Conservation (phyloP, 1,139 yeast species). For the Williopsis jadinii region DNA sequence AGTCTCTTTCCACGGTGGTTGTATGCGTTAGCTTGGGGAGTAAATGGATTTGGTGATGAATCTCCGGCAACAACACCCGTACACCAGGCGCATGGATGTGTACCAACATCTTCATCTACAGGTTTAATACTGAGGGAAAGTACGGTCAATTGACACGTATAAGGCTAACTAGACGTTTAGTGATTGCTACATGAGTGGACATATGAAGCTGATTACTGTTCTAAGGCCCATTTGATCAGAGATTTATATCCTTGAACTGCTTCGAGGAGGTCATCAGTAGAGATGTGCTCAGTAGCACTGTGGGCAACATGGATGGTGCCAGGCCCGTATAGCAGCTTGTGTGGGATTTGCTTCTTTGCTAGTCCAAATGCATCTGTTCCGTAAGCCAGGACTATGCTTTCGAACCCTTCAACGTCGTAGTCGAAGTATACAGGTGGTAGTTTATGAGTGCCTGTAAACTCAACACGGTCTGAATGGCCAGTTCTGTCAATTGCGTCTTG, state of each 20-base stretch:
- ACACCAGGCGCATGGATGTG: no score
- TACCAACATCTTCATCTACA: no score
- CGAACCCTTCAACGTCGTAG: constrained; percentile 55
- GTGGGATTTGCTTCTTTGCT: constrained; percentile 27
- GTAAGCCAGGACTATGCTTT: constrained; percentile 45
- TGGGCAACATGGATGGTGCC: constrained; percentile 63
- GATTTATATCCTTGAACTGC: constrained; percentile 51
- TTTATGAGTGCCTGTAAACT: background rate
- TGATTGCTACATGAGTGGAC: no score
- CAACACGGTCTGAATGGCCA: constrained; percentile 21
- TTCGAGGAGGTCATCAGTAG: constrained; percentile 38
- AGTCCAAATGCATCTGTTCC: constrained; percentile 57
- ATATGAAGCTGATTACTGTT: background rate
- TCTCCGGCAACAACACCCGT: no score
- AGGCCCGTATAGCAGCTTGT: constrained; percentile 56
- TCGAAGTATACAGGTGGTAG: constrained; percentile 41
- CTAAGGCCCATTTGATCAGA: constrained; percentile 26
- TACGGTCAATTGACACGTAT: no score
- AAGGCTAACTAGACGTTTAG: no score
- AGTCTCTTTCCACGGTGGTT: no score
- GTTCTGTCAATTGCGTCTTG: constrained; percentile 27
- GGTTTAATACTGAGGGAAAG: no score
- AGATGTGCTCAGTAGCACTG: constrained; percentile 48
- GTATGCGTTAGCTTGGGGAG: no score
- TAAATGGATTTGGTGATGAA: no score